Base-by-base conservation (phyloP, 139 green algal species). In the Zygnema circumcarinatum region DNA sequence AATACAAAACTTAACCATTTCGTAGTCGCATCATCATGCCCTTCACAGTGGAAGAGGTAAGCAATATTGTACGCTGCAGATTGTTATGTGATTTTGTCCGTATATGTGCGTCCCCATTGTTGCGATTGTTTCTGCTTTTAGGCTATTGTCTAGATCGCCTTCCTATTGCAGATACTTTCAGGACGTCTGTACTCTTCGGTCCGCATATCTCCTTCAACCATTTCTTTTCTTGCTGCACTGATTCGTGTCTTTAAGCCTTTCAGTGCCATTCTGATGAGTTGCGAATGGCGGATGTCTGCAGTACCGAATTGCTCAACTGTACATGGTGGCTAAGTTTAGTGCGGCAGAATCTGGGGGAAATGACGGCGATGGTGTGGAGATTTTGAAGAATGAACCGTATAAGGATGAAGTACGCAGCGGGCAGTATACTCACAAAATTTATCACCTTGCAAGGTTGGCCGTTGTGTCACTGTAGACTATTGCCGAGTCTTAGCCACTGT, bases 361-460 rank as follows among this genome's bases (percentile, higher is more conserved):
- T 53, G 53, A 88, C 33, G 85, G 85, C 32, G 87, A 91, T 38
- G 87, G 82, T 21, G 87, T 91, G 1, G 87, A 91, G 87, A 36
- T 91, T 29, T 11, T 91, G 0, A 67, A 72, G 21, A 91, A 91
- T 53, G 82, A 90, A 32, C 87, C 87, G 0, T 91, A 83, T 35
- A 41, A 89, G 41, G 83, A 91, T 16, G 87, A 85, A 0, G 25
- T 29, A 1, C 53, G 82, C 47, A 78, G 62, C 42, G 87, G 87
- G 52, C 87, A 91, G 82, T 91, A 91, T 74, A 91, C 87, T 67
- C 81, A 91, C 82, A 91, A 91, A 54, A 86, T 85, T 22, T 91
- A 91, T 83, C 81, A 91, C 52, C 82, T 91, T 21, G 82, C 82
- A n/a, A 90, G 80, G 85, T 90, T 16, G 7, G 47, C 16, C 16